These are phyloP conservation scores for Oleoguttula mirabilis DNA, from an alignment of 495 filamentous ascomycete genomes.

Conservation along the genomic window DNA sequence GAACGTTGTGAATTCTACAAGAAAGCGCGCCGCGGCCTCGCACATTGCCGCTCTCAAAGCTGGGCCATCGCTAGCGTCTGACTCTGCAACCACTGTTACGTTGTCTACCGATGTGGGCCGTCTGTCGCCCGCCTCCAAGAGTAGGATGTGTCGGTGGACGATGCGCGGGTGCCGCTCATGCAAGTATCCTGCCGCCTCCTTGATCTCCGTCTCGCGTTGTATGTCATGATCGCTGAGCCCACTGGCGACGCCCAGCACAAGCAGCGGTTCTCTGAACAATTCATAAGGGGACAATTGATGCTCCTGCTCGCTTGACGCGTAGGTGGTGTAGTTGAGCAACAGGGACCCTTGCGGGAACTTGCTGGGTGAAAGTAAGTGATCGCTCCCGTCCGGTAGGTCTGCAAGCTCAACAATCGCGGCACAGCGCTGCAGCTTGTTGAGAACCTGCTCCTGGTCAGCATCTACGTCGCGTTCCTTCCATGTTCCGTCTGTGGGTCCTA, in stretches of 20 bases:
- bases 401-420: slow-evolving; percentile 72
- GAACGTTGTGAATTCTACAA: slow-evolving; percentile 78
- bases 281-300: slow-evolving; percentile 72
- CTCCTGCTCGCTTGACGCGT: slow-evolving; percentile 45
- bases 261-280: slow-evolving; percentile 64
- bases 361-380: slow-evolving; percentile 83
- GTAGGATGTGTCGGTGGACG: slow-evolving; percentile 67
- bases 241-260: slow-evolving; percentile 69
- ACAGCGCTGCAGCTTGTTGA: slow-evolving; percentile 63
- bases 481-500: too few relatives aligned
- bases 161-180: slow-evolving; percentile 60
- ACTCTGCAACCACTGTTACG: slow-evolving; percentile 48
- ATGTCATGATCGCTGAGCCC: slow-evolving; percentile 9
- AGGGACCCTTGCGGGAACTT: slow-evolving; percentile 83
- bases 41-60: slow-evolving; percentile 50
- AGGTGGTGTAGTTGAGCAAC: slow-evolving; percentile 77
- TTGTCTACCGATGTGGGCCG: slow-evolving; percentile 27
- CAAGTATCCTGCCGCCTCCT: slow-evolving; percentile 45
- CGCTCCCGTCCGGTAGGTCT: slow-evolving; percentile 81
- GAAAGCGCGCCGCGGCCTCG: slow-evolving; percentile 69
- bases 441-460: too few relatives aligned
- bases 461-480: too few relatives aligned
- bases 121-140: slow-evolving; percentile 43
- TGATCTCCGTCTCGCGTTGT: slow-evolving; percentile 29
- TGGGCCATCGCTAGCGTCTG: slow-evolving; percentile 78